These are phyloP conservation scores for Trichosporon coremiiforme DNA, from an alignment of 1,284 basidiomycete genomes.

Conservation along the genomic window DNA sequence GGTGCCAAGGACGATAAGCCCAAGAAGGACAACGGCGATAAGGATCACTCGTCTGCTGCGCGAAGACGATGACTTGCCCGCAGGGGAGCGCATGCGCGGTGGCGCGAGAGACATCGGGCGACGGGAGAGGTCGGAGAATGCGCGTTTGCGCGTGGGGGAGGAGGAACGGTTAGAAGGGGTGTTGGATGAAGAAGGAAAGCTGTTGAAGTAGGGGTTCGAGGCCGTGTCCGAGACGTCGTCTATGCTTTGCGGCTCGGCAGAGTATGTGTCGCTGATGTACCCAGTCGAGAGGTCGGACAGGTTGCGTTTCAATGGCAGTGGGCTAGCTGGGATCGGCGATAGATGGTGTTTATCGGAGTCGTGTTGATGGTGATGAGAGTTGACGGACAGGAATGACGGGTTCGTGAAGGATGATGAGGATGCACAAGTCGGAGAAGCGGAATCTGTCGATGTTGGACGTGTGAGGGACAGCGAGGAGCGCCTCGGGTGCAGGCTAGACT, in stretches of 20 bases:
- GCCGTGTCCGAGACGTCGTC: background rate
- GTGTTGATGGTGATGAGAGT: conserved; percentile 9
- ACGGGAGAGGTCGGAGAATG: conserved; percentile 4
- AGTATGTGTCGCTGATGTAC: conserved; percentile 7
- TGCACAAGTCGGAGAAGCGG: background rate
- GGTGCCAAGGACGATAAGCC: conserved; percentile 83
- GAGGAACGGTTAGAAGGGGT: too few species aligned
- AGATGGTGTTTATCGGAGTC: background rate
- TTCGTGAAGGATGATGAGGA: background rate
- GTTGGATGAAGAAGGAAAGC: background rate
- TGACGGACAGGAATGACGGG: conserved; percentile 1
- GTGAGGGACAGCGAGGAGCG: conserved; percentile 7
- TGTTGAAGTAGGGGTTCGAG: background rate
- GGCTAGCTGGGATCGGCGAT: background rate
- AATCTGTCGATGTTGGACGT: background rate
- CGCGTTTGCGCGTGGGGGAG: conserved; percentile 13
- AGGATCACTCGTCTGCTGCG: conserved; percentile 57
- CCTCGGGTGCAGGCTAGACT: background rate
- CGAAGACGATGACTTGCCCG: conserved; percentile 10
- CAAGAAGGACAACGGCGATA: conserved; percentile 73
- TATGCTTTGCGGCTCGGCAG: background rate
- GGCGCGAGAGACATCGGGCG: conserved; percentile 17
- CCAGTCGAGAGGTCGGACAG: conserved; percentile 8
- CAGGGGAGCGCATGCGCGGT: conserved; percentile 13
- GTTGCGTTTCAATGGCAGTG: conserved; percentile 10